Percentiles rank a stretch among this genome's conserved stretches.
Conservation (phyloP, 2,329 filamentous ascomycete genomes). For the Colletotrichum magnum region DNA sequence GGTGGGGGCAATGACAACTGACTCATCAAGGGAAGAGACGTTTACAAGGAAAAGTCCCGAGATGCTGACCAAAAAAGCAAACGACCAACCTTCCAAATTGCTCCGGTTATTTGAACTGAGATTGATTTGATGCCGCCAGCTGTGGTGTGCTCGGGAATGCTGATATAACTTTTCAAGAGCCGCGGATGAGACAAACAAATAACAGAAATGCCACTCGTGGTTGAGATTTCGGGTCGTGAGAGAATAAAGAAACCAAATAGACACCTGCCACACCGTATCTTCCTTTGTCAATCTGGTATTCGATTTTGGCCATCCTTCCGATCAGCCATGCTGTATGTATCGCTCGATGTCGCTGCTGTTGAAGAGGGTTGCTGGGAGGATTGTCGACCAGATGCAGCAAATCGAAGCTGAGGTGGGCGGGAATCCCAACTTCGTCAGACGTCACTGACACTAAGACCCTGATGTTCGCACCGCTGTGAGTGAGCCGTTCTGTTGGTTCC, state of each 20-base stretch:
- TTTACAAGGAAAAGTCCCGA: conserved; percentile 1
- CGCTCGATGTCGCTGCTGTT: not conserved
- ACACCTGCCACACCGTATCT: conserved; percentile 15
- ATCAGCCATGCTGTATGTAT: not conserved
- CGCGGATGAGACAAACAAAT: conserved; percentile 24
- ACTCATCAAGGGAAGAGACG: not conserved
- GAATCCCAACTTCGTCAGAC: too few relatives aligned
- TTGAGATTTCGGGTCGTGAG: conserved; percentile 6
- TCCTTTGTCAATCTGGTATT: conserved; percentile 3
- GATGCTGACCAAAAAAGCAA: conserved; percentile 18
- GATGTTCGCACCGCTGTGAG: not conserved
- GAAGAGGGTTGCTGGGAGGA: not conserved
- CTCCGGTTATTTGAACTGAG: conserved; percentile 10
- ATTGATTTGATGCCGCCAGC: conserved; percentile 22
- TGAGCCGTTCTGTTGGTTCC: not conserved
- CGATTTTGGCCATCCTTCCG: not conserved
- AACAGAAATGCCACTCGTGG: conserved; percentile 12
- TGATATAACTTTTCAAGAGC: conserved; percentile 33
- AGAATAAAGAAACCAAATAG: conserved; percentile 11
- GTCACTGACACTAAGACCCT: too few relatives aligned
- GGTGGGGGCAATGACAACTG: not conserved
- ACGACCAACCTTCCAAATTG: conserved; percentile 2
- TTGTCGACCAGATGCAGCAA: too few relatives aligned
- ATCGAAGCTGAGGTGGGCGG: too few relatives aligned
- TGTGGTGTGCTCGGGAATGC: conserved; percentile 25